Conservation (phyloP, 768 basidiomycete genomes). For the Boletus huronensis region DNA sequence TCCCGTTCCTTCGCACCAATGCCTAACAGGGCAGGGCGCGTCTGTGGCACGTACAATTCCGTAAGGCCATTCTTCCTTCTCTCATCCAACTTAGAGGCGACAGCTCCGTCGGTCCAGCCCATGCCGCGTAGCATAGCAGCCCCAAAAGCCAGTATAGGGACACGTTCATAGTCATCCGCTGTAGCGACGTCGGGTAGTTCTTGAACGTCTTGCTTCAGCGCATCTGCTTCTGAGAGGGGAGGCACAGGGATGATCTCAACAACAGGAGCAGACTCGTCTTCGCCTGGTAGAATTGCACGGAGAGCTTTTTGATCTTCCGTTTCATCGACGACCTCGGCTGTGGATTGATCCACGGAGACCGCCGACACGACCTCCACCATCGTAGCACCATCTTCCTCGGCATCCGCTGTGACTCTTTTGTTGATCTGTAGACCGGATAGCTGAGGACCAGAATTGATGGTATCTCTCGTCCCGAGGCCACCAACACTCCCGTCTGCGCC, state of each 20-base stretch:
- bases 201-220: slow-evolving; percentile 77
- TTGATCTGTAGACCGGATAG: slow-evolving; percentile 62
- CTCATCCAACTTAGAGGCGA: slow-evolving; percentile 56
- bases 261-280: slow-evolving; percentile 34
- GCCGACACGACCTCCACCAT: not conserved
- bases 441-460: slow-evolving; percentile 75
- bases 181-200: slow-evolving; percentile 76
- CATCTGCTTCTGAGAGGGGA: slow-evolving; percentile 74
- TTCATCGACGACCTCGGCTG: slow-evolving; percentile 40
- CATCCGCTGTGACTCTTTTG: slow-evolving; percentile 30
- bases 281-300: slow-evolving; percentile 67
- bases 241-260: slow-evolving; percentile 65
- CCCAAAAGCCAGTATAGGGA: slow-evolving; percentile 92
- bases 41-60: slow-evolving; percentile 77
- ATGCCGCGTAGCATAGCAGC: slow-evolving; percentile 91
- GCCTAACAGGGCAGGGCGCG: slow-evolving; percentile 84
- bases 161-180: slow-evolving; percentile 81
- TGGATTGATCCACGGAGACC: slow-evolving; percentile 13
- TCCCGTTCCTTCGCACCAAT: slow-evolving; percentile 91
- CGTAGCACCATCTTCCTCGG: slow-evolving; percentile 27
- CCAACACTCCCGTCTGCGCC: slow-evolving; percentile 74
- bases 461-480: slow-evolving; percentile 68
- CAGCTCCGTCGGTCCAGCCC: slow-evolving; percentile 89
- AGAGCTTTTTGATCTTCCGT: slow-evolving; percentile 80
- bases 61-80: slow-evolving; percentile 53